Percentiles rank a stretch among this genome's conserved stretches.
Conservation (phyloP, 1,139 yeast species). For the Taphrina sp. region DNA sequence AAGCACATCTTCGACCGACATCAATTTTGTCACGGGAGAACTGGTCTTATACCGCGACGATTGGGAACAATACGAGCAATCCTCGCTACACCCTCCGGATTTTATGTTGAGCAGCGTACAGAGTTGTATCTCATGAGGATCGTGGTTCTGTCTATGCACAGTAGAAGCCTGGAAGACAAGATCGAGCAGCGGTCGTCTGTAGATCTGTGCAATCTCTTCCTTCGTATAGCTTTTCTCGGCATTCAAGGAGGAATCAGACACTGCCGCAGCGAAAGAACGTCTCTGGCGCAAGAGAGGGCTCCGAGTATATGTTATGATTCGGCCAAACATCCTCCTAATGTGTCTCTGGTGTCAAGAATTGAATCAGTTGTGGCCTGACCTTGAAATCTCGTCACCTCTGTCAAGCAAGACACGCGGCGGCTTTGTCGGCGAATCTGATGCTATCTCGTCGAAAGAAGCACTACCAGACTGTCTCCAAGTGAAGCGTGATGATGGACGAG, state of each 20-base stretch:
- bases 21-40: conserved; percentile 63
- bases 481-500: too few species aligned
- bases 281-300: too few species aligned
- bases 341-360: too few species aligned
- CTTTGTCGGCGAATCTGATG: too few species aligned
- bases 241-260: neutral
- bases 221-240: conserved; percentile 53
- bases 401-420: too few species aligned
- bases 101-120: conserved; percentile 74
- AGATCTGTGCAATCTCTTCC: conserved; percentile 58
- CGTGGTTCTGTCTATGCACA: conserved; percentile 65
- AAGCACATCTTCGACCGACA: conserved; percentile 60
- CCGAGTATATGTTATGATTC: too few species aligned
- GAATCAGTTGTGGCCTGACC: too few species aligned
- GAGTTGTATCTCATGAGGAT: conserved; percentile 68
- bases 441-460: too few species aligned
- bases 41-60: conserved; percentile 69
- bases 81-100: conserved; percentile 79
- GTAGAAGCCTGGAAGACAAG: conserved; percentile 56
- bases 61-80: conserved; percentile 78
- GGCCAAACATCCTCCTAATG: too few species aligned
- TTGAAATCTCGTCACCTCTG: too few species aligned
- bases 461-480: too few species aligned
- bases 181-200: conserved; percentile 61
- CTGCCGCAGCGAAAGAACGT: conserved; percentile 7